phyloP scores from a whole-genome alignment of 2,329 filamentous ascomycete genomes.

The Leptographium procerum region DNA sequence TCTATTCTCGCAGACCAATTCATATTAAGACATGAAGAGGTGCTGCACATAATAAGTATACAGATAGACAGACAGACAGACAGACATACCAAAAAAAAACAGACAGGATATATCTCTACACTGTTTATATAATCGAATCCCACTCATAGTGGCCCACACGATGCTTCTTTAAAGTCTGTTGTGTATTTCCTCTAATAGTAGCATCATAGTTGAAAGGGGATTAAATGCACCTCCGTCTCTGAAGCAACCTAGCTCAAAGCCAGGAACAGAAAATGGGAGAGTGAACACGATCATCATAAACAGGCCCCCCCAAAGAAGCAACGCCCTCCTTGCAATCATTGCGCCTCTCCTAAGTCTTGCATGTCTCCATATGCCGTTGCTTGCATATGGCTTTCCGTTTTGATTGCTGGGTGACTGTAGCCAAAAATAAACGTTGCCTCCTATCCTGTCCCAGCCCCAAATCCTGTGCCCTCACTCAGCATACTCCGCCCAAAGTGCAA shows the following conservation, averaged over 20 bases:
- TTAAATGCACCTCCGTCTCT: background rate
- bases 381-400: no score
- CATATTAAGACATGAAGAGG: no score
- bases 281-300: background rate
- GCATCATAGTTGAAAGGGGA: background rate
- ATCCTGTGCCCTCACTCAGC: background rate
- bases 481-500: constrained; percentile 1
- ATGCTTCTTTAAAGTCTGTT: no score
- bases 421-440: constrained; percentile 2
- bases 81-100: background rate
- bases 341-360: background rate
- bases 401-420: background rate
- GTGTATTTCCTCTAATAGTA: background rate
- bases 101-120: no score
- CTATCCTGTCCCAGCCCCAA: background rate
- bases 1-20: no score
- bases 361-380: no score
- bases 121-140: no score
- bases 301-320: background rate
- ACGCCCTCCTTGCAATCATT: background rate
- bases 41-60: background rate
- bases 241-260: background rate
- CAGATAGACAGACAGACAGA: background rate
- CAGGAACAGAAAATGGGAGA: background rate
- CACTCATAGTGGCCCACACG: no score